phyloP scores from a whole-genome alignment of 78 protist genomes.

The slime mould (Dictyostelium discoideum) region dicty_2.7 NC_007091.3:1757501-1758000 shows the following conservation, averaged over 20 bases:
- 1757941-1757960: slow-evolving; percentile 62
- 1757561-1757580: slow-evolving; percentile 75
- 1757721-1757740: slow-evolving; percentile 51
- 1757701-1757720: slow-evolving; percentile 83
- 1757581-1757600: slow-evolving; percentile 37
- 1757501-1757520: slow-evolving; percentile 75
- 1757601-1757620: slow-evolving; percentile 35
- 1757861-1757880: neutral
- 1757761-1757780: slow-evolving; percentile 64
- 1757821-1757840: neutral
- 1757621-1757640: slow-evolving; percentile 77
- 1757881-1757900: slow-evolving; percentile 74
- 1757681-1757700: slow-evolving; percentile 78
- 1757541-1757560: slow-evolving; percentile 24
- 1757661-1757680: slow-evolving; percentile 79
- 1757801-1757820: neutral
- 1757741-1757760: slow-evolving; percentile 87
- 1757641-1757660: slow-evolving; percentile 75
- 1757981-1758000: slow-evolving; percentile 72
- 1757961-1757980: slow-evolving; percentile 76
- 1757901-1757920: slow-evolving; percentile 70
- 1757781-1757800: neutral
- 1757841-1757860: neutral
- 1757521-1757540: slow-evolving; percentile 48
- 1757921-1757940: slow-evolving; percentile 79